Base-by-base conservation (phyloP, 352 stramenopile genomes). In the Thalassiosira mediterranea region DNA sequence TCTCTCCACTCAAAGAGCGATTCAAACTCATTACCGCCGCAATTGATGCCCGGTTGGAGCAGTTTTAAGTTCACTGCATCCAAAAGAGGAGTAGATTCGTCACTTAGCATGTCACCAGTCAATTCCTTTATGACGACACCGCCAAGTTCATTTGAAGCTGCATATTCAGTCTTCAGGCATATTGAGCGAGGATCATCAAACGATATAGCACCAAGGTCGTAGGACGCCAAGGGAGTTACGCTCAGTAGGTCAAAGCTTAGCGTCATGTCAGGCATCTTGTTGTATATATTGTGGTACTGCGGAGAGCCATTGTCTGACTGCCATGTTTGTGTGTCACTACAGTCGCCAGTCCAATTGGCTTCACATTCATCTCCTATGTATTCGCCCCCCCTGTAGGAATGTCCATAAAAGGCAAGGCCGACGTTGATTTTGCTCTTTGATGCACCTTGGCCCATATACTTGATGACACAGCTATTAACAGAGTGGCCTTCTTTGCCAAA, bases 101-200 rank as follows among this genome's bases (percentile, higher is more conserved):
- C 53, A 15, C 28, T 51, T 49, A 62, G n/a, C 31, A 62, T 44
- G 13, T 62, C 53, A 23, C 21, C 53, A 44, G 21, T 23, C 7
- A 62, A 28, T 49, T 62, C 53, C 11, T 29, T 13, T 51, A 62
- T 3, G 17, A 62, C 13, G 10, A 62, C 31, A 44, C 53, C 53
- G 34, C 48, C 48, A 13, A 62, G 26, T 25, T 49, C 11, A 53
- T 62, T 62, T 32, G 31, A 29, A 19, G 48, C 48, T 1, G 26
- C 5, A 28, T 62, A 62, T 29, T 62, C 53, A 3, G 53, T 62
- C 37, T 62, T 62, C 26, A 25, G 29, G 19, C 53, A 62, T 51
- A 62, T 54, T 7, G 53, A 44, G 26, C 34, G 40, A 3, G 31
- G 31, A 49, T 62, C 53, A 49, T 62, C 53, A 49, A 37, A 62